Evolutionary conservation across 2,329 filamentous ascomycete species (phyloP), one percentile per base, ranked within the genome.

Genomic region (Aspergillus sp.): DNA sequence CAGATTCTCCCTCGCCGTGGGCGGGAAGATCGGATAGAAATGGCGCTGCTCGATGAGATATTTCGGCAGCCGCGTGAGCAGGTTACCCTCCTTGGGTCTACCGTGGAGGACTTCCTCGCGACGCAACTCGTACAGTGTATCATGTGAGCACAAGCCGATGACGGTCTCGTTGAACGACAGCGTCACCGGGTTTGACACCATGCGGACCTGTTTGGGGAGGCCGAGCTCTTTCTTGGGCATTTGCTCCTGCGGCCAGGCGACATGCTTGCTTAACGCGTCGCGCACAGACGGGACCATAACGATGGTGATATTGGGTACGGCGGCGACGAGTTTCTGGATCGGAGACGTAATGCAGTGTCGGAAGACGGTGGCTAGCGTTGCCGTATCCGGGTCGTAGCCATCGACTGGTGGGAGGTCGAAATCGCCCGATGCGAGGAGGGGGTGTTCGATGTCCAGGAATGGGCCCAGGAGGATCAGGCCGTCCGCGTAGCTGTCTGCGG

Each of bases 381-480:
- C 84, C 9, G 82, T 82, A 63, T 96, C 88, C 0, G 85, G 81
- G 48, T 96, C 79, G 59, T 84, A 64, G 61, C 73, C 73, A 48
- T 79, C 78, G 43, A 83, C 79, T 27, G 83, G 78, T 35, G 85
- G 83, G 48, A 89, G 75, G 59, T 91, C 81, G 62, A 91, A 84
- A 68, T 91, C 85, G 53, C 88, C 84, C 10, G 80, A 78, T 27
- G 88, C 87, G 45, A 98, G 79, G 28, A 94, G 74, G 0, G 93
- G 91, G 63, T 98, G 93, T 57, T 96, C 89, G 33, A 85, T 76
- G 63, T 97, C 93, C 54, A 98, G 76, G 64, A 98, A 96, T 0
- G 93, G 93, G 0, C 93, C 93, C 3, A 80, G 74, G 6, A 98
- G 75, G 39, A 97, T 77, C 29, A 98, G 70, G 3, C 81, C 80